Evolutionary conservation across 495 filamentous ascomycete genomes (phyloP).

Genomic region (Niebla homalea): DNA sequence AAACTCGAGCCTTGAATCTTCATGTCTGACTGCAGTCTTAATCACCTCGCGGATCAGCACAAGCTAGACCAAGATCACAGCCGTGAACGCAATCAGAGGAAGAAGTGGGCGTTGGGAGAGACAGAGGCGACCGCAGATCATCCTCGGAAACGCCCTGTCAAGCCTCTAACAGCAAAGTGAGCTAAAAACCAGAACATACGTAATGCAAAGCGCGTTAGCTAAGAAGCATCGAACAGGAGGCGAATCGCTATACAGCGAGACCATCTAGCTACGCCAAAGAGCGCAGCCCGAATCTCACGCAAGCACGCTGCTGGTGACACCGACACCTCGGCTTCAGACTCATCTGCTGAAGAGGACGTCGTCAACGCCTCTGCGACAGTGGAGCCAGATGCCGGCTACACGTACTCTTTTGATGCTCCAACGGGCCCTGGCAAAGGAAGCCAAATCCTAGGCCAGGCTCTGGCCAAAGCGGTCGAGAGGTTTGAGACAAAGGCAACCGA

Average conservation of each 20-base stretch:
- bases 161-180: conserved; percentile 5
- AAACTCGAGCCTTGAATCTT: neutral
- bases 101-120: conserved; percentile 41
- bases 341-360: conserved; percentile 28
- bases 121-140: conserved; percentile 6
- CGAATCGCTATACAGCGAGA: too few species aligned
- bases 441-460: conserved; percentile 38
- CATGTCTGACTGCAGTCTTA: conserved; percentile 10
- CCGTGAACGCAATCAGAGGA: conserved; percentile 37
- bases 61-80: conserved; percentile 38
- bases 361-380: conserved; percentile 30
- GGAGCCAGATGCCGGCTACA: conserved; percentile 27
- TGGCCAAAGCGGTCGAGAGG: conserved; percentile 41
- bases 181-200: too few species aligned
- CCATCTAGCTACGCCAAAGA: too few species aligned
- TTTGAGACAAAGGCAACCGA: conserved; percentile 43
- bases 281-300: conserved; percentile 22
- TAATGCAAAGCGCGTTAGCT: too few species aligned
- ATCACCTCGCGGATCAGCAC: conserved; percentile 17
- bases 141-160: conserved; percentile 21
- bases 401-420: conserved; percentile 35
- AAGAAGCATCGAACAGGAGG: too few species aligned
- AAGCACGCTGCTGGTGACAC: conserved; percentile 23
- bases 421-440: conserved; percentile 34
- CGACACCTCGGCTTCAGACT: conserved; percentile 20